These are phyloP conservation scores for Lippia alba DNA, from an alignment of 305 asterid species.

Conservation along the genomic window DNA sequence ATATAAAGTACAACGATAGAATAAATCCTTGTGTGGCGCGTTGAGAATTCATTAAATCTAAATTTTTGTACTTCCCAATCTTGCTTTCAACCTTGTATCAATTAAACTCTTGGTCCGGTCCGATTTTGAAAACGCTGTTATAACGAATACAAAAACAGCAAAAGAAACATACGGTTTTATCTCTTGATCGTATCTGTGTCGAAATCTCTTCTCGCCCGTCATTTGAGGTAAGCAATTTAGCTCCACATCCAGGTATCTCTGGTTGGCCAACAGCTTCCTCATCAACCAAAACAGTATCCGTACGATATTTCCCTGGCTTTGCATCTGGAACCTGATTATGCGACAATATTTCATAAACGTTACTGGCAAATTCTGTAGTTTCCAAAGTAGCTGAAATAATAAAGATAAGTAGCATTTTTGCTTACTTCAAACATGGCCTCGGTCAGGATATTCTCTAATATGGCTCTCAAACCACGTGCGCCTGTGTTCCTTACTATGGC, in stretches of 20 bases:
- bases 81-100: no score
- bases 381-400: neutral
- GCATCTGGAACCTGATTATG: constrained; percentile 64
- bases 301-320: constrained; percentile 47
- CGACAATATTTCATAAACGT: neutral
- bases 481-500: constrained; percentile 76
- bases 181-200: constrained; percentile 38
- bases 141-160: neutral
- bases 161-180: constrained; percentile 45
- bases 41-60: neutral
- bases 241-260: constrained; percentile 72
- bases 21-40: neutral
- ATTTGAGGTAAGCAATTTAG: constrained; percentile 57
- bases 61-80: neutral
- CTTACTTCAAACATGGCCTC: constrained; percentile 92
- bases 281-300: constrained; percentile 71
- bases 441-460: constrained; percentile 70
- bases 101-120: no score
- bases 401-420: constrained; percentile 19
- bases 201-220: constrained; percentile 38
- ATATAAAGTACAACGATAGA: neutral
- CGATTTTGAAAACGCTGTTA: neutral
- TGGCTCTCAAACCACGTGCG: constrained; percentile 88
- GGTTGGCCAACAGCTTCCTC: constrained; percentile 80
- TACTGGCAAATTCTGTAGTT: constrained; percentile 11